Evolutionary conservation across 2,329 filamentous ascomycete genomes (phyloP).

Genomic region (Xylaria multiplex): DNA sequence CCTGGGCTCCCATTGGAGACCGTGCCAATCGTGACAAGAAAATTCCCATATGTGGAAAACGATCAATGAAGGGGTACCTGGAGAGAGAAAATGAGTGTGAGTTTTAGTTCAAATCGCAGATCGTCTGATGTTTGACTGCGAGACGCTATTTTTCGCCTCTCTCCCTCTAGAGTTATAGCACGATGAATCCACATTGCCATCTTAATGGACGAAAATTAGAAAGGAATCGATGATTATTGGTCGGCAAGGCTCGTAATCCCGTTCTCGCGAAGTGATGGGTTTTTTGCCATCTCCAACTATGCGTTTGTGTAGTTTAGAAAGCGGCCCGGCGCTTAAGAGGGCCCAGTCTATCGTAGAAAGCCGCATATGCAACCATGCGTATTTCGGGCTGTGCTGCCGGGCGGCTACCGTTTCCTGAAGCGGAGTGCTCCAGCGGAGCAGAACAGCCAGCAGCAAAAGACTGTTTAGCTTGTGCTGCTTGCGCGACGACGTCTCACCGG

Average conservation of each 20-base stretch:
- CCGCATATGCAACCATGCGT: conserved; percentile 19
- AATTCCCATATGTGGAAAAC: conserved; percentile 5
- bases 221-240: neutral
- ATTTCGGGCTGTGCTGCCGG: conserved; percentile 1
- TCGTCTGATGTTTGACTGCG: neutral
- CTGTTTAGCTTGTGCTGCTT: neutral
- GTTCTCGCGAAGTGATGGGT: neutral
- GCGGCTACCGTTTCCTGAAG: neutral
- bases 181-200: neutral
- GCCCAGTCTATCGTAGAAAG: conserved; percentile 5
- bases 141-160: neutral
- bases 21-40: conserved; percentile 10
- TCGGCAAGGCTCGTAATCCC: conserved; percentile 2
- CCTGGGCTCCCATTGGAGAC: conserved; percentile 14
- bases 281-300: conserved; percentile 8
- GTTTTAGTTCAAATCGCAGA: conserved; percentile 7
- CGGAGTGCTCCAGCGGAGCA: neutral
- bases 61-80: neutral
- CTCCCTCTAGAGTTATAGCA: neutral
- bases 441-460: neutral
- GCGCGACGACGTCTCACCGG: conserved; percentile 59
- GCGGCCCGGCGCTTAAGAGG: conserved; percentile 29
- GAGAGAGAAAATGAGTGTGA: conserved; percentile 11
- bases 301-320: conserved; percentile 11
- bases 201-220: conserved; percentile 7